phyloP scores from a whole-genome alignment of 345 rosid genomes.

The Hypericum perforatum region DNA sequence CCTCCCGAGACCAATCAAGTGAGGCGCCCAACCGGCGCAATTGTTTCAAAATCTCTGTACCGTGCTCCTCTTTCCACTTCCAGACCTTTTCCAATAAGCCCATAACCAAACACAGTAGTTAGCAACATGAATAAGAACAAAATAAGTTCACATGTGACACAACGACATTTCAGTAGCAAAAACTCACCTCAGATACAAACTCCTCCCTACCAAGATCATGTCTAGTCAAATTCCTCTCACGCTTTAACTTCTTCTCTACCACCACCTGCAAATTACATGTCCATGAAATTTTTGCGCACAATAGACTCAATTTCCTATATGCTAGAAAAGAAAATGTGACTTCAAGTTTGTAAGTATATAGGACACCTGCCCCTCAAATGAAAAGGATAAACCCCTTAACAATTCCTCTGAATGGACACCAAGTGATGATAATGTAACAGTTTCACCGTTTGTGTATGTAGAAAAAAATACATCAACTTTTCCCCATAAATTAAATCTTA shows the following conservation, averaged over 20 bases:
- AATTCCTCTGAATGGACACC: too few species aligned
- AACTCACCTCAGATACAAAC: slow-evolving; percentile 70
- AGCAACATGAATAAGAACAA: neutral
- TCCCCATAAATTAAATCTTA: too few species aligned
- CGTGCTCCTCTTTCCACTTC: slow-evolving; percentile 81
- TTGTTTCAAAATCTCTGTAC: slow-evolving; percentile 66
- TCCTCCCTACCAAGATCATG: slow-evolving; percentile 90
- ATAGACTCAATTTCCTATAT: too few species aligned
- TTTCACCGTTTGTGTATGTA: too few species aligned
- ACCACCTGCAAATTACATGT: slow-evolving; percentile 55
- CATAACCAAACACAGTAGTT: slow-evolving; percentile 8
- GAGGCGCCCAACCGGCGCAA: slow-evolving; percentile 79
- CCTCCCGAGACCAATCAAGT: slow-evolving; percentile 99
- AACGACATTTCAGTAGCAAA: slow-evolving; percentile 4
- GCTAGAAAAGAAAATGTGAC: too few species aligned
- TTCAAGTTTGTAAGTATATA: too few species aligned
- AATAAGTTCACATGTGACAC: slow-evolving; percentile 8
- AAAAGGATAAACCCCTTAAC: too few species aligned
- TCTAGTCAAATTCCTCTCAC: slow-evolving; percentile 59
- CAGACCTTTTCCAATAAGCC: slow-evolving; percentile 48
- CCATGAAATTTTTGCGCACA: neutral
- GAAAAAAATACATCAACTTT: too few species aligned
- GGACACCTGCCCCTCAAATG: too few species aligned
- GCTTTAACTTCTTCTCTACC: slow-evolving; percentile 88
- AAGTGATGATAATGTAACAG: too few species aligned